Evolutionary conservation across 768 basidiomycete species (phyloP).

Genomic region (Amanita subjunquillea): DNA sequence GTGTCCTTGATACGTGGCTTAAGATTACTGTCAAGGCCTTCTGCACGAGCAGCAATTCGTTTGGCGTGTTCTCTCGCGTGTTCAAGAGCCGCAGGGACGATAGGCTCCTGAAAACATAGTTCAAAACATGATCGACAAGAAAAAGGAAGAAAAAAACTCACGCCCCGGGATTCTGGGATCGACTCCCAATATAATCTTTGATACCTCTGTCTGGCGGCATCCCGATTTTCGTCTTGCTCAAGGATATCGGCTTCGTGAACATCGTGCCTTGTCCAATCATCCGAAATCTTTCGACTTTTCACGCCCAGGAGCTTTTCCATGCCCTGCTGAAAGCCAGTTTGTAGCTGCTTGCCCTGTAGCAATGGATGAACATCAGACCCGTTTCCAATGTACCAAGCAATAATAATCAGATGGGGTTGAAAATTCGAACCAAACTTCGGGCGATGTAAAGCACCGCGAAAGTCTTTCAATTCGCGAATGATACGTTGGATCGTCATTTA

Average conservation of each 20-base stretch:
- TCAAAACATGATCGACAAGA: constrained; percentile 2
- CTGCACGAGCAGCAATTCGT: constrained; percentile 20
- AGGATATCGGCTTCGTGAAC: constrained; percentile 52
- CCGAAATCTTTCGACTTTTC: constrained; percentile 10
- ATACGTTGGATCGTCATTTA: constrained; percentile 44
- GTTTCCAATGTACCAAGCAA: neutral
- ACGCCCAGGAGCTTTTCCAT: constrained; percentile 78
- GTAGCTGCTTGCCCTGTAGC: constrained; percentile 49
- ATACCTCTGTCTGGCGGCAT: constrained; percentile 51
- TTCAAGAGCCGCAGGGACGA: constrained; percentile 48
- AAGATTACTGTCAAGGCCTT: constrained; percentile 27
- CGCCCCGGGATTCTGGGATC: constrained; percentile 56
- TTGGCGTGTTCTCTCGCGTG: constrained; percentile 31
- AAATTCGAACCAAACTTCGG: constrained; percentile 48
- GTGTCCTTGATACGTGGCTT: constrained; percentile 28
- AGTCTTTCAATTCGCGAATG: constrained; percentile 66
- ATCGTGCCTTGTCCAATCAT: constrained; percentile 27
- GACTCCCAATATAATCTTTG: constrained; percentile 75
- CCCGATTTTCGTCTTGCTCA: constrained; percentile 44
- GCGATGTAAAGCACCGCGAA: constrained; percentile 55
- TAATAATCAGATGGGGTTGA: constrained; percentile 62
- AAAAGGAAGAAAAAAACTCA: constrained; percentile 18
- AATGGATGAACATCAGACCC: neutral
- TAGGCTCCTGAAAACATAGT: constrained; percentile 37
- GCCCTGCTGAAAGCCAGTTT: constrained; percentile 68